Percentiles rank a stretch among this genome's conserved stretches.
Evolutionary conservation across 352 stramenopile species (phyloP).

Genomic region (Thraustochytrium sp.): DNA sequence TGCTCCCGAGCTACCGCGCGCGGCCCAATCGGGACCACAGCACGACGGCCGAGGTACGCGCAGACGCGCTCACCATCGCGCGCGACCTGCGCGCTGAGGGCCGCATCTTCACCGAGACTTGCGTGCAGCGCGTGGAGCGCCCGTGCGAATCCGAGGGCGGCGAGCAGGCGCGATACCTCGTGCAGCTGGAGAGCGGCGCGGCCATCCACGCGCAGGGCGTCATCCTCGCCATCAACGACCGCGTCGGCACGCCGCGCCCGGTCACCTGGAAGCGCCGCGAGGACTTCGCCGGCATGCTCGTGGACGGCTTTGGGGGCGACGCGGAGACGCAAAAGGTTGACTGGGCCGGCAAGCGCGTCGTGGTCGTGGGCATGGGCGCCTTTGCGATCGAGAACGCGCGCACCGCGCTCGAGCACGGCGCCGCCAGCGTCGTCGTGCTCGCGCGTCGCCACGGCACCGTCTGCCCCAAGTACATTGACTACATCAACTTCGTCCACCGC

Average conservation of each 20-base stretch:
- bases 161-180: background rate
- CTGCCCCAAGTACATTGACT: conserved; percentile 45
- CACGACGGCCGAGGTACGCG: conserved; percentile 20
- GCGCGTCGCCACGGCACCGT: conserved; percentile 29
- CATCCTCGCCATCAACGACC: conserved; percentile 37
- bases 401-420: conserved; percentile 39
- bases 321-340: conserved; percentile 15
- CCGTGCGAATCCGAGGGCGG: background rate
- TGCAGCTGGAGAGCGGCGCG: background rate
- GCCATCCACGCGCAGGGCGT: background rate
- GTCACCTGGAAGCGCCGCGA: conserved; percentile 9
- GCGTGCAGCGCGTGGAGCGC: background rate
- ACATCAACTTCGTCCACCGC: conserved; percentile 45
- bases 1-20: background rate
- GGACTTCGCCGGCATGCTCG: background rate
- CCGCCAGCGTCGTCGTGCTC: conserved; percentile 25
- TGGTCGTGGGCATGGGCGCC: conserved; percentile 43
- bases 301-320: conserved; percentile 29
- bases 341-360: conserved; percentile 26
- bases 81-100: background rate
- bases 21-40: conserved; percentile 23
- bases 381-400: conserved; percentile 44
- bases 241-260: conserved; percentile 8
- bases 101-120: background rate
- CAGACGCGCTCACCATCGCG: background rate